Evolutionary conservation across 148 eudicot species (phyloP), one percentile per base, ranked within the genome.

Genomic region (Camellia sinensis): DNA sequence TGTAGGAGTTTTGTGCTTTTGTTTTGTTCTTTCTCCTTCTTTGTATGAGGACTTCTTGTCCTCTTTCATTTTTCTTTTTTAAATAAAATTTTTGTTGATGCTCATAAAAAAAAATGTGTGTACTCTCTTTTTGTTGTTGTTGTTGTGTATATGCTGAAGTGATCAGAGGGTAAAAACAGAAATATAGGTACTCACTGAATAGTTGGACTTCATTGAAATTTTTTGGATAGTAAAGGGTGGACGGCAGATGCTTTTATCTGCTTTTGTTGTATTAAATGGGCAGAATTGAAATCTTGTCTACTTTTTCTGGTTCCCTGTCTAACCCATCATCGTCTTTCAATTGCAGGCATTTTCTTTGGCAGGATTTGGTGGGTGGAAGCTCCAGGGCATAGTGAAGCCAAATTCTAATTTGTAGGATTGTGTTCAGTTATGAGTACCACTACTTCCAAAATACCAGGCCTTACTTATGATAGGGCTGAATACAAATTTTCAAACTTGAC

Each of bases 291-390:
- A 44, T 67, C 21, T 56, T 4, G 15, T 18, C 5, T 53, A 1
- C 61, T 29, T 78, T 52, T 54, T 14, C 44, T 71, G 22, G 0
- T 22, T 76, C 44, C 22, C 71, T 53, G 54, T 13, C 21, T 74
- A 15, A 61, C 43, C 29, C 50, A 8, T 21, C 50, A 13, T 78
- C 62, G 14, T 78, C 56, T 79, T 80, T 69, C 57, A 59, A 66
- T 65, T 83, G 82, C 91, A 93, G 97, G 95, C 95, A 78, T 93
- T 93, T 87, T 83, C 89, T 69, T 86, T 81, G 76, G 94, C 95
- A 8, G 97, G 94, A 81, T 75, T 89, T 83, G 95, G 97, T 40
- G 97, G 97, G 52, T 93, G 95, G 97, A 90, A 90, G 88, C 89
- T 93, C 59, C 87, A 87, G 60, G 91, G 87, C 14, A 43, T 93